Conservation (phyloP, 2,329 filamentous ascomycete genomes). For the Sporothrix phasma region DNA sequence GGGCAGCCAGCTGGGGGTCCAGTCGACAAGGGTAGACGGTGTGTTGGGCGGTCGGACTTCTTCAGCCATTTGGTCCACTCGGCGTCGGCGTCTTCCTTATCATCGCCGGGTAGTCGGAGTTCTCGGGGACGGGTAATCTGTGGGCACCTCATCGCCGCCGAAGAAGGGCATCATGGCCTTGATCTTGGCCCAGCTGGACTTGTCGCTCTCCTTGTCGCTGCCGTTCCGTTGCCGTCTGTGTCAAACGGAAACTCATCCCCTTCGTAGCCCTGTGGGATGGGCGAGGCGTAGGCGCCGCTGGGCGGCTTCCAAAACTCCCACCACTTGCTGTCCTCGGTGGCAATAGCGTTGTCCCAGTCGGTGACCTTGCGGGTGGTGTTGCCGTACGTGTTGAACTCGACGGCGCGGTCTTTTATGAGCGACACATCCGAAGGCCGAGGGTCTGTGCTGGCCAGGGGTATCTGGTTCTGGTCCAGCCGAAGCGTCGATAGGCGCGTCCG, state of each 20-base stretch:
- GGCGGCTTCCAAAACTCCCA: slow-evolving; percentile 59
- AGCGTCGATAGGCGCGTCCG: background rate
- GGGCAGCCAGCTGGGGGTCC: slow-evolving; percentile 58
- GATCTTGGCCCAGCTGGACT: slow-evolving; percentile 42
- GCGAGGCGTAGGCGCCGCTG: slow-evolving; percentile 49
- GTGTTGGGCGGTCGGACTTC: slow-evolving; percentile 73
- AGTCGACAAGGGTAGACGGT: slow-evolving; percentile 55
- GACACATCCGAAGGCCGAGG: slow-evolving; percentile 27
- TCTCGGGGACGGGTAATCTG: slow-evolving; percentile 55
- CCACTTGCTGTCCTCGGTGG: slow-evolving; percentile 38
- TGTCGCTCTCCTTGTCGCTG: slow-evolving; percentile 32
- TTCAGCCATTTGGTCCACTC: slow-evolving; percentile 77
- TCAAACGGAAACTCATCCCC: slow-evolving; percentile 33
- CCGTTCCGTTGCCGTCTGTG: background rate
- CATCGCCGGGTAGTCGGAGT: slow-evolving; percentile 48
- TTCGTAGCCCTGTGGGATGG: slow-evolving; percentile 48
- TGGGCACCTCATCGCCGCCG: slow-evolving; percentile 31
- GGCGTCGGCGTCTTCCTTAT: slow-evolving; percentile 53
- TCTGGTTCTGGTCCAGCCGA: slow-evolving; percentile 1
- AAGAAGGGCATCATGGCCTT: slow-evolving; percentile 41
- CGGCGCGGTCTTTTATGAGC: background rate
- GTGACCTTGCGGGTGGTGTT: slow-evolving; percentile 45
- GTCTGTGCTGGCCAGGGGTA: background rate
- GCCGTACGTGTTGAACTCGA: slow-evolving; percentile 21
- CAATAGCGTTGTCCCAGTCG: slow-evolving; percentile 41